Evolutionary conservation across 352 stramenopile species (phyloP).

Genomic region (Pythium plurisporium): DNA sequence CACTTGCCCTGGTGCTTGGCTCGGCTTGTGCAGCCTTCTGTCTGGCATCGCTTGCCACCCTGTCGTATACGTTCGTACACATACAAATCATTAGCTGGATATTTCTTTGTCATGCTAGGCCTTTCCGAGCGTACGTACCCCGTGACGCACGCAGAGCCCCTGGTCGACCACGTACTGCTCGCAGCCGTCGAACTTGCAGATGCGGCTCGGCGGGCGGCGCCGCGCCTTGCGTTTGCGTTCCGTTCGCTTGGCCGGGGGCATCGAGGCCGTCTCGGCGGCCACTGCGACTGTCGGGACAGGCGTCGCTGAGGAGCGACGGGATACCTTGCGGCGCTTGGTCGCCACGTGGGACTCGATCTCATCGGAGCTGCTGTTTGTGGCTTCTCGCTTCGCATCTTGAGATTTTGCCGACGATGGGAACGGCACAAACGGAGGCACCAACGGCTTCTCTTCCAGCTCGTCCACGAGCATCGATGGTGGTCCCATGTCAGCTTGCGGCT

Average conservation of each 20-base stretch:
- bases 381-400: background rate
- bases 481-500: too few relatives aligned
- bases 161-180: constrained; percentile 79
- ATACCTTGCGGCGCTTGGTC: constrained; percentile 11
- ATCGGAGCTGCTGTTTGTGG: background rate
- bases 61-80: constrained; percentile 13
- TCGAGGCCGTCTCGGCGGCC: background rate
- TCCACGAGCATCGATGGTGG: background rate
- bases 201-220: constrained; percentile 47
- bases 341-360: background rate
- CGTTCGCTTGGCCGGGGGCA: constrained; percentile 22
- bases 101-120: background rate
- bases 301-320: background rate
- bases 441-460: constrained; percentile 5
- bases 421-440: background rate
- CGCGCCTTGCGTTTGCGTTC: constrained; percentile 49
- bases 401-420: too few relatives aligned
- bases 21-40: constrained; percentile 56
- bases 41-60: constrained; percentile 63
- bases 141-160: constrained; percentile 68
- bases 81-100: too few relatives aligned
- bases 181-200: constrained; percentile 69
- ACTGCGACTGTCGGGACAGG: background rate
- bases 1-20: constrained; percentile 70
- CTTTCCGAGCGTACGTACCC: constrained; percentile 27